Percentiles rank a stretch among this genome's conserved stretches.
phyloP scores from a whole-genome alignment of 1,139 yeast genomes.

The Sugiyamaella japonica region DNA sequence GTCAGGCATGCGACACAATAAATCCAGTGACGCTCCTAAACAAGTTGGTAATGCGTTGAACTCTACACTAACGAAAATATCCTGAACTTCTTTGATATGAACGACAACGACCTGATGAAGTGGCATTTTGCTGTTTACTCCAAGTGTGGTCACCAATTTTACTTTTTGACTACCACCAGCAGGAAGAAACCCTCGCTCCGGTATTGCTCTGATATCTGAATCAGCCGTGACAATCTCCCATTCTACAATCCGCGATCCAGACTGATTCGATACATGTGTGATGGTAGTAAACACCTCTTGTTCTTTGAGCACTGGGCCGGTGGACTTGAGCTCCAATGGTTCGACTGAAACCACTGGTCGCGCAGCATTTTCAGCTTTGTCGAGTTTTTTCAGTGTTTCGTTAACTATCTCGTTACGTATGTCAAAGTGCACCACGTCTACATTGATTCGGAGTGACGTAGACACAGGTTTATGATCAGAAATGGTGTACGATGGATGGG shows the following conservation, averaged over 20 bases:
- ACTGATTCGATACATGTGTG: slow-evolving; percentile 10
- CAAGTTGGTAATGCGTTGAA: slow-evolving; percentile 37
- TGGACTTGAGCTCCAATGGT: slow-evolving; percentile 31
- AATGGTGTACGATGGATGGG: slow-evolving; percentile 43
- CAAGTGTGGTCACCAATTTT: slow-evolving; percentile 24
- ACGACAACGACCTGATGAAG: slow-evolving; percentile 35
- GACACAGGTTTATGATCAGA: slow-evolving; percentile 80
- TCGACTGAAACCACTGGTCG: slow-evolving; percentile 44
- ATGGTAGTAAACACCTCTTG: slow-evolving; percentile 21
- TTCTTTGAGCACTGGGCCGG: slow-evolving; percentile 26
- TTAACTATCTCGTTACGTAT: slow-evolving; percentile 42
- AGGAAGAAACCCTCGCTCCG: slow-evolving; percentile 32
- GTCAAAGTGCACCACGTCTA: slow-evolving; percentile 50
- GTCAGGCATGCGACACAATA: slow-evolving; percentile 34
- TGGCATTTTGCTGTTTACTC: slow-evolving; percentile 23
- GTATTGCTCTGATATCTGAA: slow-evolving; percentile 24
- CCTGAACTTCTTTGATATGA: slow-evolving; percentile 37
- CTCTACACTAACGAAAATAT: slow-evolving; percentile 38
- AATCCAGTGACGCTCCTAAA: slow-evolving; percentile 38
- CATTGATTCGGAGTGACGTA: slow-evolving; percentile 50
- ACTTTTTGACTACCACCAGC: slow-evolving; percentile 33
- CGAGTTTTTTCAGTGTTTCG: slow-evolving; percentile 43
- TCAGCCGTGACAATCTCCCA: slow-evolving; percentile 25
- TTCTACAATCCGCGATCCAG: slow-evolving; percentile 20
- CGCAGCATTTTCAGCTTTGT: slow-evolving; percentile 46